Percentiles rank a stretch among this genome's conserved stretches.
Conservation (phyloP, 208 protist species). For the Leishmania aethiopica region DNA sequence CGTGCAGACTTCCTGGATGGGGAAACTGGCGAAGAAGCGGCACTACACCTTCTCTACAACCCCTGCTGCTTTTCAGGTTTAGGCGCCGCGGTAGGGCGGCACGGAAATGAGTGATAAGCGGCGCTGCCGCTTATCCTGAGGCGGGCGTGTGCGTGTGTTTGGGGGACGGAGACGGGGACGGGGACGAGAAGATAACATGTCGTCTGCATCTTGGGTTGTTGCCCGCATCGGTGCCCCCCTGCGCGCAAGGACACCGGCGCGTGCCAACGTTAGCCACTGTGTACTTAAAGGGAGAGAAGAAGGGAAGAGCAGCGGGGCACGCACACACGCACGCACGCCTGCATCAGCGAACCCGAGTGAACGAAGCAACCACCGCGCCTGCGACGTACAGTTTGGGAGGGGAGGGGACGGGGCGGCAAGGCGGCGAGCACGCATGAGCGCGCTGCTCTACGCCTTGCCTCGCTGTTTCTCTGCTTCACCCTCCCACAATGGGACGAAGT, state of each 20-base stretch:
- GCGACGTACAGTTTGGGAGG: background rate
- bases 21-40: background rate
- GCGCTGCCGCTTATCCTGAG: too few species aligned
- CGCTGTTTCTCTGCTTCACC: background rate
- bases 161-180: background rate
- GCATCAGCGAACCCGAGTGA: background rate
- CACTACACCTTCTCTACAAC: background rate
- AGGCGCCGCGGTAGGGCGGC: too few species aligned
- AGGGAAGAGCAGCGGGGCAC: too few species aligned
- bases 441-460: background rate
- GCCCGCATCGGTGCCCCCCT: too few species aligned
- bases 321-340: background rate
- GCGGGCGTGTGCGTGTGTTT: slow-evolving; percentile 1
- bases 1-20: background rate
- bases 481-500: background rate
- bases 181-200: background rate
- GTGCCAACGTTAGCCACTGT: background rate
- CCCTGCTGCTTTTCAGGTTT: background rate
- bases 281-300: too few species aligned
- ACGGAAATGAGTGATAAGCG: too few species aligned
- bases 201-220: background rate
- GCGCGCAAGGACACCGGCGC: too few species aligned
- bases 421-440: background rate
- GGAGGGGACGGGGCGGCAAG: background rate
- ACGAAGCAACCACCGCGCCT: background rate